These are phyloP conservation scores for Endocalyx cinctus DNA, from an alignment of 2,329 filamentous ascomycete genomes.

Conservation along the genomic window DNA sequence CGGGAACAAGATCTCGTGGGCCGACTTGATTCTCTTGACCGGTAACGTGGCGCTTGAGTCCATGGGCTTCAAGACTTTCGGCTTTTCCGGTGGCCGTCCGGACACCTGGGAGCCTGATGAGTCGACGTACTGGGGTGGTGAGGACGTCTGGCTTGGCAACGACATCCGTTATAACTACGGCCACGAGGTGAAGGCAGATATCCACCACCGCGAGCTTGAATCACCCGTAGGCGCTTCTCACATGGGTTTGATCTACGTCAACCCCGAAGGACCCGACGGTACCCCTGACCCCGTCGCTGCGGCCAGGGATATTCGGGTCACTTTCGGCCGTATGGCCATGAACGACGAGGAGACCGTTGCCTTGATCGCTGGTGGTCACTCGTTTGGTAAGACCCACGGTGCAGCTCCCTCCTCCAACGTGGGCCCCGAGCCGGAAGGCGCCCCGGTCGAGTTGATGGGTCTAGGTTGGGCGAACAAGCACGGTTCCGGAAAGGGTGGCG, in stretches of 20 bases:
- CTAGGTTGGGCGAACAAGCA: conserved; percentile 67
- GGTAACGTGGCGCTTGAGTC: conserved; percentile 74
- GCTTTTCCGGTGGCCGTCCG: conserved; percentile 67
- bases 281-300: conserved; percentile 65
- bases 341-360: conserved; percentile 78
- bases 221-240: conserved; percentile 62
- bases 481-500: conserved; percentile 61
- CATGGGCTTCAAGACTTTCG: conserved; percentile 70
- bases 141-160: conserved; percentile 71
- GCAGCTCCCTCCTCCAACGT: conserved; percentile 61
- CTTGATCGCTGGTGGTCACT: conserved; percentile 72
- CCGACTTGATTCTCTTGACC: conserved; percentile 65
- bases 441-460: conserved; percentile 61
- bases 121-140: conserved; percentile 72
- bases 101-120: conserved; percentile 75
- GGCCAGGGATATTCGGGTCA: conserved; percentile 67
- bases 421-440: conserved; percentile 62
- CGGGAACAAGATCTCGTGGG: conserved; percentile 77
- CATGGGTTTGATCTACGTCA: conserved; percentile 79
- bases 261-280: conserved; percentile 73
- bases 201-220: conserved; percentile 62
- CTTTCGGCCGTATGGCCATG: conserved; percentile 79
- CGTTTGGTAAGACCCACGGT: conserved; percentile 78
- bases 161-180: conserved; percentile 62
- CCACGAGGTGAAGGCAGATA: conserved; percentile 36